Evolutionary conservation across 371 early-diverging fungal species (phyloP).

Genomic region (Lichtheimia ornata): DNA sequence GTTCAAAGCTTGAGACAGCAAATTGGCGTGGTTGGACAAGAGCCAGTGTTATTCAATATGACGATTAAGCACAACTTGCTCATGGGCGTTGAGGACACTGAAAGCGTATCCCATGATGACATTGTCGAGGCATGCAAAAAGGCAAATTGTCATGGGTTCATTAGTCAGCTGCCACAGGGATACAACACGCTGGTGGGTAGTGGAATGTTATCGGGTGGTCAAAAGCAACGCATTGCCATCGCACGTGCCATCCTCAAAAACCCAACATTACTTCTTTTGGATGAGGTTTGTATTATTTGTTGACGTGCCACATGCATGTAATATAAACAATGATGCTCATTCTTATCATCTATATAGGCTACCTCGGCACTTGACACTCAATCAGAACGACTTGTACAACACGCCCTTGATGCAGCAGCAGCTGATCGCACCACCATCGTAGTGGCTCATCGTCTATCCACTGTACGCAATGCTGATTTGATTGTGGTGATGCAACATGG

Average conservation of each 20-base stretch:
- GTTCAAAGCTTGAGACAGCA: conserved; percentile 72
- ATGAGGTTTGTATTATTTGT: conserved; percentile 25
- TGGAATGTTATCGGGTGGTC: conserved; percentile 81
- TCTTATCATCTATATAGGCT: conserved; percentile 42
- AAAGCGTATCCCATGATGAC: conserved; percentile 57
- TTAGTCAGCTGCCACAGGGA: conserved; percentile 71
- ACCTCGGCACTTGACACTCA: conserved; percentile 79
- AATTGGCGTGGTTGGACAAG: conserved; percentile 88
- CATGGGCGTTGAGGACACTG: conserved; percentile 45
- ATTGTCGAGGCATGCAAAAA: conserved; percentile 61
- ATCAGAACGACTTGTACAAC: conserved; percentile 82
- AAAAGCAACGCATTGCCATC: conserved; percentile 56
- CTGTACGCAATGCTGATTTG: conserved; percentile 77
- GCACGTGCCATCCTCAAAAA: conserved; percentile 53
- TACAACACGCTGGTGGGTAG: conserved; percentile 73
- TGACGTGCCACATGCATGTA: not conserved
- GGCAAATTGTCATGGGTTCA: conserved; percentile 80
- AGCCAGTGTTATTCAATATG: conserved; percentile 87
- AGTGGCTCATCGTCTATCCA: conserved; percentile 90
- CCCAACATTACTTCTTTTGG: conserved; percentile 43
- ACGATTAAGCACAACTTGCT: conserved; percentile 82
- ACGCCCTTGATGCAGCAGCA: conserved; percentile 77
- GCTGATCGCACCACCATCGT: conserved; percentile 86
- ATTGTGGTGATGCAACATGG: conserved; percentile 84
- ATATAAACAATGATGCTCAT: conserved; percentile 10